Conservation (phyloP, 208 protist species). For the Trypanosoma brucei region DNA sequence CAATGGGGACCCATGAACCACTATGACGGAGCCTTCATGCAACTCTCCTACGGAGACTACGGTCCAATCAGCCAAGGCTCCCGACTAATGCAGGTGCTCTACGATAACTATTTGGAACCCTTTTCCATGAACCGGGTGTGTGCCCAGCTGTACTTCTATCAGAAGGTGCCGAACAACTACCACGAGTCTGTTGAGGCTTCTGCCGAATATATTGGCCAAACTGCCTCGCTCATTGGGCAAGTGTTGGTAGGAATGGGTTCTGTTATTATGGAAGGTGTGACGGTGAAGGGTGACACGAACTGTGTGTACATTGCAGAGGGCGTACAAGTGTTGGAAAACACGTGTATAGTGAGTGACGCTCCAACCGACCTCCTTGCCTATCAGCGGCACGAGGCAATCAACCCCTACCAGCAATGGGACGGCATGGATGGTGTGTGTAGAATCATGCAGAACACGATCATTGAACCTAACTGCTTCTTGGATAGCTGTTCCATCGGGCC, state of each 20-base stretch:
- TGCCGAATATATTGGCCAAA: constrained; percentile 81
- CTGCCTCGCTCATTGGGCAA: constrained; percentile 72
- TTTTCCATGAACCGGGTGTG: constrained; percentile 87
- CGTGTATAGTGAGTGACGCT: constrained; percentile 83
- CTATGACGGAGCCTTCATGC: constrained; percentile 63
- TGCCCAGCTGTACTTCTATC: constrained; percentile 78
- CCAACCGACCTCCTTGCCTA: constrained; percentile 78
- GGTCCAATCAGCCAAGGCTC: constrained; percentile 47
- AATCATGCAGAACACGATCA: constrained; percentile 80
- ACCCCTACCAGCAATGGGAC: constrained; percentile 89
- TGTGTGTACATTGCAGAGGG: constrained; percentile 82
- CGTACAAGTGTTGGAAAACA: constrained; percentile 86
- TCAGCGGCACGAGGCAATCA: constrained; percentile 77
- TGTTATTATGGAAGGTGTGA: constrained; percentile 85
- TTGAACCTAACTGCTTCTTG: constrained; percentile 85
- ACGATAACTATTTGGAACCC: constrained; percentile 87
- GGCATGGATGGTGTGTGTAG: constrained; percentile 75
- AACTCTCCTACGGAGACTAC: constrained; percentile 66
- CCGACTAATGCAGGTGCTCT: constrained; percentile 83
- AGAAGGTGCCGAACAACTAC: constrained; percentile 87
- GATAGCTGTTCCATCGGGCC: constrained; percentile 85
- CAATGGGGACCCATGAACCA: constrained; percentile 57
- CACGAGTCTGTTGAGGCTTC: constrained; percentile 77
- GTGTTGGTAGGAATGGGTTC: constrained; percentile 69
- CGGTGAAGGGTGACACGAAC: constrained; percentile 81